A percentile compares a stretch with the other conserved stretches of the same genome.
phyloP scores from a whole-genome alignment of 2,329 filamentous ascomycete genomes.

The Fusarium nelsonii region DNA sequence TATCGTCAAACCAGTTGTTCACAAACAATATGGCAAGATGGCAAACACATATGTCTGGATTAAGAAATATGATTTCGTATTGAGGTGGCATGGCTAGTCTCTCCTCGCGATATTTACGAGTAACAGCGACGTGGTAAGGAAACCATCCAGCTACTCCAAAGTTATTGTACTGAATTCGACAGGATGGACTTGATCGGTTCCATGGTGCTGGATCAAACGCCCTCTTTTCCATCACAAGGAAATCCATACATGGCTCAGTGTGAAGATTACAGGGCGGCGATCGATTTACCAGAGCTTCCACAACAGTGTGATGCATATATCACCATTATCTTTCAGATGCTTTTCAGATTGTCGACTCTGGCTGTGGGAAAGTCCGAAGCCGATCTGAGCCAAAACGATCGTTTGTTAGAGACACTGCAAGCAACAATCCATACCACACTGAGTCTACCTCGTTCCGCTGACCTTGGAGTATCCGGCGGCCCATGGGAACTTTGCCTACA shows the following conservation, averaged over 20 bases:
- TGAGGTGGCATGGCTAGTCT: background rate
- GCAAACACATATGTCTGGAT: background rate
- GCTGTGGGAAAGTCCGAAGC: background rate
- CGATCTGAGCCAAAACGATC: background rate
- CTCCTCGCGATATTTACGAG: background rate
- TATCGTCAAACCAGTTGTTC: background rate
- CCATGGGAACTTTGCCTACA: no score
- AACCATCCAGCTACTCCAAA: background rate
- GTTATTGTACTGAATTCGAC: background rate
- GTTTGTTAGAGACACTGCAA: background rate
- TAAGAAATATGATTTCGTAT: background rate
- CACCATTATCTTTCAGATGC: background rate
- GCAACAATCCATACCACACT: background rate
- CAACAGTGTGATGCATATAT: background rate
- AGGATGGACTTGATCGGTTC: background rate
- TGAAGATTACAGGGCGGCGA: accelerated
- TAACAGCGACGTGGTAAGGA: background rate
- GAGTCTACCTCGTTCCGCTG: background rate
- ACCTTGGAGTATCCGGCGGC: accelerated
- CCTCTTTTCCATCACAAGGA: background rate
- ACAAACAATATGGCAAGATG: background rate
- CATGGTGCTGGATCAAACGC: background rate
- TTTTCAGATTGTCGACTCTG: background rate
- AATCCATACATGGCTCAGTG: background rate
- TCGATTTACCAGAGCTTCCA: accelerated